Conservation (phyloP, 2,329 filamentous ascomycete species). For the Myrmaecium sp. region DNA sequence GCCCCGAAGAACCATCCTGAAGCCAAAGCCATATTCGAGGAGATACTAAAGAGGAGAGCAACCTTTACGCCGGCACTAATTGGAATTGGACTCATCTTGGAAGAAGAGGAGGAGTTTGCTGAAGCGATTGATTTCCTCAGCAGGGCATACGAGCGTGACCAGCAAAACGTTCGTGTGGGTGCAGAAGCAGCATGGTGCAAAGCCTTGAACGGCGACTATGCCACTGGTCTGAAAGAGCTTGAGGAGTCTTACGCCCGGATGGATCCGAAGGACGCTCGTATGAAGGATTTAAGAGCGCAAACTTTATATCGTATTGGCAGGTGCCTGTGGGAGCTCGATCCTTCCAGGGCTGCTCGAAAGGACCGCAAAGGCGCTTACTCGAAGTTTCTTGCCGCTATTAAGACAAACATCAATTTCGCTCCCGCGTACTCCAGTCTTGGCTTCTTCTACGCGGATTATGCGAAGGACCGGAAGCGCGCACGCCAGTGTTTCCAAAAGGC, state of each 20-base stretch:
- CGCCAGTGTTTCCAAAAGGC: slow-evolving; percentile 93
- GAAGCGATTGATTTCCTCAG: slow-evolving; percentile 67
- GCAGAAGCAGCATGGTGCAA: slow-evolving; percentile 88
- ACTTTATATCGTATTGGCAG: slow-evolving; percentile 74
- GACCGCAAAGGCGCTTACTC: slow-evolving; percentile 68
- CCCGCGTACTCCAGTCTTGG: slow-evolving; percentile 85
- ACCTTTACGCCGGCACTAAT: slow-evolving; percentile 69
- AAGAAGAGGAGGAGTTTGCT: slow-evolving; percentile 79
- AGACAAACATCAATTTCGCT: slow-evolving; percentile 73
- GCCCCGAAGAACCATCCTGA: slow-evolving; percentile 79
- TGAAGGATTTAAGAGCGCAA: slow-evolving; percentile 62
- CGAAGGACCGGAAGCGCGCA: slow-evolving; percentile 69
- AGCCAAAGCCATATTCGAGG: slow-evolving; percentile 71
- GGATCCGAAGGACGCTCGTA: slow-evolving; percentile 40
- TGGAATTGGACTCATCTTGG: slow-evolving; percentile 77
- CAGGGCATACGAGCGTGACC: slow-evolving; percentile 57
- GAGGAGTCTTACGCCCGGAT: slow-evolving; percentile 51
- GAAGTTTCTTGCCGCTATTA: slow-evolving; percentile 67
- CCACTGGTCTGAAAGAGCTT: slow-evolving; percentile 49
- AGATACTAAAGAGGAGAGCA: slow-evolving; percentile 58
- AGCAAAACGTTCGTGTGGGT: slow-evolving; percentile 57
- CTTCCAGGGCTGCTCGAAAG: slow-evolving; percentile 57
- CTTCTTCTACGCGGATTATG: slow-evolving; percentile 81
- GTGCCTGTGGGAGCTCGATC: slow-evolving; percentile 72
- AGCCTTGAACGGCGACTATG: slow-evolving; percentile 62